A percentile compares a stretch with the other conserved stretches of the same genome.
phyloP scores from a whole-genome alignment of 176 grass and related monocot species.

The Eragrostis curvula region DNA sequence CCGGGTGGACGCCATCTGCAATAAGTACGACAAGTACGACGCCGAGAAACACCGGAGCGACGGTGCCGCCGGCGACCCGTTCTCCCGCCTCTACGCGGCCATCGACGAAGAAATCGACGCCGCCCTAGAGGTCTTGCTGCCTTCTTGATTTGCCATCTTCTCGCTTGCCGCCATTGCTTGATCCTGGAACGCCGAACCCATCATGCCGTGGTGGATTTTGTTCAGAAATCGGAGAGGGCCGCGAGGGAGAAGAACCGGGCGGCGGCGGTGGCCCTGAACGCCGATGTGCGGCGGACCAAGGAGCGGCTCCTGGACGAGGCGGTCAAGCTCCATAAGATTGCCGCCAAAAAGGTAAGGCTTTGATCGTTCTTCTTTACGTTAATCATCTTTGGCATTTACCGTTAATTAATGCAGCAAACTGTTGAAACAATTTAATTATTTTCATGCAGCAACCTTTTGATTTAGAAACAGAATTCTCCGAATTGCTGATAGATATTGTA shows the following conservation, averaged over 20 bases:
- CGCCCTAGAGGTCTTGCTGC: slow-evolving; percentile 50
- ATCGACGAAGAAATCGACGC: slow-evolving; percentile 74
- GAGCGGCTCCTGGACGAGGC: slow-evolving; percentile 67
- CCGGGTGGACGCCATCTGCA: slow-evolving; percentile 89
- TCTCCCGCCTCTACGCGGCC: slow-evolving; percentile 73
- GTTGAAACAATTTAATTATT: too few relatives aligned
- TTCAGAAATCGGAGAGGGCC: slow-evolving; percentile 76
- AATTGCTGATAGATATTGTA: neutral
- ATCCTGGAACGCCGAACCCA: neutral
- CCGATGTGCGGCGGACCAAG: slow-evolving; percentile 76
- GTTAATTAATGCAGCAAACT: too few relatives aligned
- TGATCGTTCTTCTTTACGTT: neutral
- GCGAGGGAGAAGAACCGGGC: slow-evolving; percentile 73
- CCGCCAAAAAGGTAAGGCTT: slow-evolving; percentile 60
- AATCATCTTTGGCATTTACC: too few relatives aligned
- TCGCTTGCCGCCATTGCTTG: neutral
- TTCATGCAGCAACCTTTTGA: too few relatives aligned
- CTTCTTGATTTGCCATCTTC: neutral
- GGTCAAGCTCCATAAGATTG: slow-evolving; percentile 76
- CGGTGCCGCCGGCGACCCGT: slow-evolving; percentile 63
- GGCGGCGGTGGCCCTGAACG: slow-evolving; percentile 60
- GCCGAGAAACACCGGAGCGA: slow-evolving; percentile 66
- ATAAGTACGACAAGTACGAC: slow-evolving; percentile 94
- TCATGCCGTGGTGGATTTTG: neutral
- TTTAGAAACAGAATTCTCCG: neutral